Conservation (phyloP, 2,329 filamentous ascomycete species). For the Botryotinia narcissicola region DNA sequence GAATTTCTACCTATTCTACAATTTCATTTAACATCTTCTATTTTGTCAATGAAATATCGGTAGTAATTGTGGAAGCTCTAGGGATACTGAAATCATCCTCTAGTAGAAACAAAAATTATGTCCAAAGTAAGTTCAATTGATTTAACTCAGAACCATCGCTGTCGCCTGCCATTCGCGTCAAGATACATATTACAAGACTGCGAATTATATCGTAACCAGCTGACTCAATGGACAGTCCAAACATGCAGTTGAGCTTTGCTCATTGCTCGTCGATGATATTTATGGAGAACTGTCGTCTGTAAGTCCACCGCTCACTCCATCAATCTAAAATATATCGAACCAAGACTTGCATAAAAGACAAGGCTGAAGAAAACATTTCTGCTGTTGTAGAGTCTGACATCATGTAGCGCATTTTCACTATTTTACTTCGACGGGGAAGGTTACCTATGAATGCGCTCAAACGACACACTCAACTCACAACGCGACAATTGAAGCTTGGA, state of each 20-base stretch:
- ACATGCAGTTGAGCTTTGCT: constrained; percentile 82
- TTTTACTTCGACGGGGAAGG: constrained; percentile 75
- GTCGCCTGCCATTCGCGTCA: constrained; percentile 30
- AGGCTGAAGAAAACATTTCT: constrained; percentile 19
- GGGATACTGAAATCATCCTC: constrained; percentile 74
- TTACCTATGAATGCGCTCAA: constrained; percentile 67
- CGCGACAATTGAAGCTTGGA: constrained; percentile 75
- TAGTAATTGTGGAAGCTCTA: constrained; percentile 72
- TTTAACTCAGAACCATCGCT: constrained; percentile 22
- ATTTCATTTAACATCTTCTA: constrained; percentile 1
- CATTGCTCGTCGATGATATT: constrained; percentile 81
- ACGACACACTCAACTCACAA: constrained; percentile 68
- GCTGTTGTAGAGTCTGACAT: constrained; percentile 31
- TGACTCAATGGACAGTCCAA: constrained; percentile 52
- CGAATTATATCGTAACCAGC: not conserved
- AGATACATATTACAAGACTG: constrained; percentile 3
- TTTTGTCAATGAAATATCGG: constrained; percentile 44
- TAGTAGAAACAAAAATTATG: constrained; percentile 59
- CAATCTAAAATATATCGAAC: not conserved
- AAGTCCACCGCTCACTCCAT: constrained; percentile 43
- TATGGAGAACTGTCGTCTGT: constrained; percentile 92
- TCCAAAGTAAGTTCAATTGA: constrained; percentile 50
- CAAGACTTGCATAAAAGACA: constrained; percentile 19
- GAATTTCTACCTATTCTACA: constrained; percentile 5
- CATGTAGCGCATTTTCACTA: constrained; percentile 75